Conservation (phyloP, 345 rosid genomes). For the Draba incana region DNA sequence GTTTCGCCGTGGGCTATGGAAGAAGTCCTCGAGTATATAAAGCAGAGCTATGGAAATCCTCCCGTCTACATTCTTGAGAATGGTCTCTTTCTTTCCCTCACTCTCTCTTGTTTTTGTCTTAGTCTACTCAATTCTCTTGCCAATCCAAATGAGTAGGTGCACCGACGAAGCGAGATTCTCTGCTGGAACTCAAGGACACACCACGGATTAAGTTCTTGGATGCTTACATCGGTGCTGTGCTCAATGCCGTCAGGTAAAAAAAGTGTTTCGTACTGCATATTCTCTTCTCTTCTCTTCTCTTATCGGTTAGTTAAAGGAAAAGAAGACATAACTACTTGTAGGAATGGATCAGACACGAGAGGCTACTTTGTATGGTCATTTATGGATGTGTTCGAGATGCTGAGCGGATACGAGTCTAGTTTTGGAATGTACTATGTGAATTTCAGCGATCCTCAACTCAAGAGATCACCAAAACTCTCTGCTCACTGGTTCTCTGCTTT, state of each 20-base stretch:
- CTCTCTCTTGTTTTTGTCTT: background rate
- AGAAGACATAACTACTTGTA: background rate
- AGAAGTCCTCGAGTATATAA: slow-evolving; percentile 45
- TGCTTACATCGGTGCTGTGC: slow-evolving; percentile 47
- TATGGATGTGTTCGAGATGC: slow-evolving; percentile 46
- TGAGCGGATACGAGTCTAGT: slow-evolving; percentile 38
- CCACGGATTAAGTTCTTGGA: slow-evolving; percentile 39
- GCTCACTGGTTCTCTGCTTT: no score
- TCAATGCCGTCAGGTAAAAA: slow-evolving; percentile 47
- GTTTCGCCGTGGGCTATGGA: slow-evolving; percentile 42
- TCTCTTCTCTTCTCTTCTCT: background rate
- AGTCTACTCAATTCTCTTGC: background rate
- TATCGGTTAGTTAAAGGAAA: background rate
- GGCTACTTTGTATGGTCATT: slow-evolving; percentile 57
- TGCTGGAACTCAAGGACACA: slow-evolving; percentile 41
- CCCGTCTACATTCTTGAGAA: slow-evolving; percentile 53
- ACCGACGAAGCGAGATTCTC: slow-evolving; percentile 31
- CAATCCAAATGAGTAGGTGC: slow-evolving; percentile 33
- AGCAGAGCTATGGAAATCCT: slow-evolving; percentile 46
- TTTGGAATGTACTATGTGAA: slow-evolving; percentile 49
- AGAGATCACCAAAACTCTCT: slow-evolving; percentile 30
- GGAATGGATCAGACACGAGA: slow-evolving; percentile 52
- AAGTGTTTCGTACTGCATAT: background rate
- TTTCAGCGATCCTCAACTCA: slow-evolving; percentile 45
- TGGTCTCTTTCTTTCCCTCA: slow-evolving; percentile 30